phyloP scores from a whole-genome alignment of 2,329 filamentous ascomycete genomes.

The Clarireedia sp. region DNA sequence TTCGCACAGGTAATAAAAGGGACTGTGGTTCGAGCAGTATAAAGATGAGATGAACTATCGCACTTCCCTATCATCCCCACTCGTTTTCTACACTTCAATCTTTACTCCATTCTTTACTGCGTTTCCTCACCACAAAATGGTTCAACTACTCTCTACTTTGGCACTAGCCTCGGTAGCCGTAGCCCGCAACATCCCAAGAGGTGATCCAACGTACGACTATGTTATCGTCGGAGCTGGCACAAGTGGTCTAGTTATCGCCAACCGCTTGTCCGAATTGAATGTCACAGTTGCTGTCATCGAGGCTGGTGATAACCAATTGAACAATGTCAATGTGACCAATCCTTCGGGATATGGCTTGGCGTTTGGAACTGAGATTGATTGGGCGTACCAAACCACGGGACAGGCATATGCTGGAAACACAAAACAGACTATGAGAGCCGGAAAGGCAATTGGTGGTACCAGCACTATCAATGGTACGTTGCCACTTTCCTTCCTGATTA shows the following conservation, averaged over 20 bases:
- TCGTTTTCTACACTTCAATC: no score
- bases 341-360: constrained; percentile 9
- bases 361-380: constrained; percentile 17
- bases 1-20: no score
- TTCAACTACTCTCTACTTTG: neutral
- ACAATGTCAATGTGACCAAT: neutral
- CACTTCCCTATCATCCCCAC: no score
- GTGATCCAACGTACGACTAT: constrained; percentile 4
- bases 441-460: constrained; percentile 36
- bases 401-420: constrained; percentile 28
- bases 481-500: constrained; percentile 22
- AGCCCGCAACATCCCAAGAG: neutral
- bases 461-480: constrained; percentile 34
- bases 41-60: no score
- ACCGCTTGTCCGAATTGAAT: neutral
- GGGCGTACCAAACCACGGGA: constrained; percentile 24
- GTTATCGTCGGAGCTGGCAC: constrained; percentile 10
- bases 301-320: constrained; percentile 5
- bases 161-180: neutral
- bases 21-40: no score
- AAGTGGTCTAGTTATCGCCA: constrained; percentile 7
- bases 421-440: constrained; percentile 30
- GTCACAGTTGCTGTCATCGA: constrained; percentile 11
- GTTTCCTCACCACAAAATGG: neutral
- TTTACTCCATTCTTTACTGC: no score